Conservation (phyloP, 441 rosid genomes). For the Mallotus japonicus region DNA sequence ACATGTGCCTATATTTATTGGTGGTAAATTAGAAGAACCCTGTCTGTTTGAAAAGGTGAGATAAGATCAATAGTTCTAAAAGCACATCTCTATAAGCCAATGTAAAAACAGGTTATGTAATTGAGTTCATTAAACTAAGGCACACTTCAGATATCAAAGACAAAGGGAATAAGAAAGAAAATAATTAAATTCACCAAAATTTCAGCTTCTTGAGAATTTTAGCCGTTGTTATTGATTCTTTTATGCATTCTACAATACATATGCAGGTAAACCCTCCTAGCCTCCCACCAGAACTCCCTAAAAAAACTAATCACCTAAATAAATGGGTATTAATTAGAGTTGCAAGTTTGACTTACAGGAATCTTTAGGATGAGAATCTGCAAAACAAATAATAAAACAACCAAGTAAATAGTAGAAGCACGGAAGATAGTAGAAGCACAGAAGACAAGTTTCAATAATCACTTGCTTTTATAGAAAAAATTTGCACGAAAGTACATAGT, state of each 20-base stretch:
- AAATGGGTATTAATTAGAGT: conserved; percentile 8
- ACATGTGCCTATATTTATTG: not conserved
- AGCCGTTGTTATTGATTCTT: conserved; percentile 12
- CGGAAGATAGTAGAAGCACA: too few species aligned
- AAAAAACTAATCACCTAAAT: not conserved
- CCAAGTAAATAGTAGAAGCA: conserved; percentile 7
- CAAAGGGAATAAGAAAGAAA: not conserved
- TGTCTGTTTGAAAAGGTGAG: not conserved
- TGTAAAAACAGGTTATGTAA: not conserved
- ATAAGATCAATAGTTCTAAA: not conserved
- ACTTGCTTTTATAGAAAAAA: not conserved
- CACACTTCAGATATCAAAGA: not conserved
- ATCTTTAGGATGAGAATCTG: conserved; percentile 77
- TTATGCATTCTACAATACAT: not conserved
- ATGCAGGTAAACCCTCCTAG: not conserved
- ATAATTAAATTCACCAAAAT: not conserved
- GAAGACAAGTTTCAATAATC: not conserved
- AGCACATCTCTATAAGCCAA: not conserved
- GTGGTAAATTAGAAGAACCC: not conserved
- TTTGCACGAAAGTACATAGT: not conserved
- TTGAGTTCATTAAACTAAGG: too few species aligned
- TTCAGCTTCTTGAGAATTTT: conserved; percentile 1
- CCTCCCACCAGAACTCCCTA: not conserved
- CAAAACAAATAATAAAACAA: conserved; percentile 34
- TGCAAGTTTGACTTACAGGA: conserved; percentile 57